Evolutionary conservation across 768 basidiomycete genomes (phyloP).

Genomic region (Kwoniella dendrophila): DNA sequence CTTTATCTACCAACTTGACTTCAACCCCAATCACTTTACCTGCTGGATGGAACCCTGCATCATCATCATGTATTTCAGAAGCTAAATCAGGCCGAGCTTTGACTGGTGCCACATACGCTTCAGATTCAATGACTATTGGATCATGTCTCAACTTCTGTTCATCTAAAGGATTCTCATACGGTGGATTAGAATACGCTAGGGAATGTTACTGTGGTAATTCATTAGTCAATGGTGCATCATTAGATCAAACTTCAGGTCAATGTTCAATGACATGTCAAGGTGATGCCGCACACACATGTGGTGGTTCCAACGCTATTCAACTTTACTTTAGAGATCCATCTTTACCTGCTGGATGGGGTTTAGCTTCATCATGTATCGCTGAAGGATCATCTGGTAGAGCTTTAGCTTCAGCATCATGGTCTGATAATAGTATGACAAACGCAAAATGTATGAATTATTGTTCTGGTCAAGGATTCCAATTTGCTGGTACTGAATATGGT

Average conservation of each 20-base stretch:
- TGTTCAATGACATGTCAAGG: slow-evolving; percentile 28
- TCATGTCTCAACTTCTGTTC: slow-evolving; percentile 26
- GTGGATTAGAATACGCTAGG: slow-evolving; percentile 27
- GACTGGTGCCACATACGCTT: slow-evolving; percentile 1
- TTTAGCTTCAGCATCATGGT: slow-evolving; percentile 10
- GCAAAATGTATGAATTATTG: slow-evolving; percentile 22
- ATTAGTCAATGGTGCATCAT: slow-evolving; percentile 30
- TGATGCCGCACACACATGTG: slow-evolving; percentile 14
- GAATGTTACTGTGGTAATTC: slow-evolving; percentile 34
- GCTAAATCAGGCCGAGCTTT: slow-evolving; percentile 25
- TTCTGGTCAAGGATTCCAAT: slow-evolving; percentile 15
- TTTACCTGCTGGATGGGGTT: slow-evolving; percentile 16
- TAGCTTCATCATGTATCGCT: slow-evolving; percentile 25
- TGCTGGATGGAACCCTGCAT: slow-evolving; percentile 21
- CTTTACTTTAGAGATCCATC: slow-evolving; percentile 25
- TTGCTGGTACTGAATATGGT: slow-evolving; percentile 31
- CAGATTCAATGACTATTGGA: slow-evolving; percentile 20
- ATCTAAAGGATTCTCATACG: slow-evolving; percentile 17
- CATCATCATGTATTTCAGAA: slow-evolving; percentile 25
- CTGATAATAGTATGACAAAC: slow-evolving; percentile 24
- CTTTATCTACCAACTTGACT: slow-evolving; percentile 18
- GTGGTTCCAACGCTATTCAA: slow-evolving; percentile 24
- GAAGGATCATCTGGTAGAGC: slow-evolving; percentile 28
- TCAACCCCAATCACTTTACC: neutral
- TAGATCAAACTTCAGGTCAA: slow-evolving; percentile 8